These are phyloP conservation scores for Pseudonitzschia multiseries DNA, from an alignment of 108 stramenopile genomes.

Conservation along the genomic window DNA sequence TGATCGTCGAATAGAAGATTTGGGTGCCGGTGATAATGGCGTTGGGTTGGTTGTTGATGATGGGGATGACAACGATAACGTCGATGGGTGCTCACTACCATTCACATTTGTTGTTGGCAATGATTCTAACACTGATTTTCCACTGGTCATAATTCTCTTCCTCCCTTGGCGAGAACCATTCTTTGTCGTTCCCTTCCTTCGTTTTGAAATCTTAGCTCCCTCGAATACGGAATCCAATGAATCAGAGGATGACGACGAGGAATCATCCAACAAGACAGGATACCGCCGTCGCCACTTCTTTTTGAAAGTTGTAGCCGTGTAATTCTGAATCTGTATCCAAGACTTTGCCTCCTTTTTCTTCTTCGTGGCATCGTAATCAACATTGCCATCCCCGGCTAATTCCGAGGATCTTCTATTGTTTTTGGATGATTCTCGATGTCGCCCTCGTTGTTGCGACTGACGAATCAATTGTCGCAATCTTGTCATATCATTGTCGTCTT, in stretches of 20 bases:
- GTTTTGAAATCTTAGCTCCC: not conserved
- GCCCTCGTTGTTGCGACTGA: not conserved
- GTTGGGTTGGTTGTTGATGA: not conserved
- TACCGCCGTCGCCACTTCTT: not conserved
- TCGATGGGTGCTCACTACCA: not conserved
- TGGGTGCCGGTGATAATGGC: not conserved
- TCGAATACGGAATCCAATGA: not conserved
- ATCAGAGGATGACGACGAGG: conserved; percentile 8
- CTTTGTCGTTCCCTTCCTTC: not conserved
- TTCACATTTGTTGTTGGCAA: not conserved
- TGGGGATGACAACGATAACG: too few species aligned
- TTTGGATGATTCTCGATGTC: not conserved
- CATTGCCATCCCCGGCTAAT: not conserved
- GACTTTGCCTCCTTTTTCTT: not conserved
- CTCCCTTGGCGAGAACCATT: not conserved
- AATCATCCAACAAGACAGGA: not conserved
- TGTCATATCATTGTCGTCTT: conserved; percentile 11
- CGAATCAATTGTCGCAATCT: conserved; percentile 13
- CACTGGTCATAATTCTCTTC: not conserved
- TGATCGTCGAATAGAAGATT: not conserved
- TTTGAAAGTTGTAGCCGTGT: not conserved
- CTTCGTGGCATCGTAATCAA: not conserved
- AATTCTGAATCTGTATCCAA: not conserved
- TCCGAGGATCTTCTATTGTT: conserved; percentile 1
- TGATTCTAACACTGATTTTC: conserved; percentile 2